A percentile compares a stretch with the other conserved stretches of the same genome.
These are phyloP conservation scores for Fusarium zealandicum DNA, from an alignment of 2,329 filamentous ascomycete genomes.

Conservation along the genomic window DNA sequence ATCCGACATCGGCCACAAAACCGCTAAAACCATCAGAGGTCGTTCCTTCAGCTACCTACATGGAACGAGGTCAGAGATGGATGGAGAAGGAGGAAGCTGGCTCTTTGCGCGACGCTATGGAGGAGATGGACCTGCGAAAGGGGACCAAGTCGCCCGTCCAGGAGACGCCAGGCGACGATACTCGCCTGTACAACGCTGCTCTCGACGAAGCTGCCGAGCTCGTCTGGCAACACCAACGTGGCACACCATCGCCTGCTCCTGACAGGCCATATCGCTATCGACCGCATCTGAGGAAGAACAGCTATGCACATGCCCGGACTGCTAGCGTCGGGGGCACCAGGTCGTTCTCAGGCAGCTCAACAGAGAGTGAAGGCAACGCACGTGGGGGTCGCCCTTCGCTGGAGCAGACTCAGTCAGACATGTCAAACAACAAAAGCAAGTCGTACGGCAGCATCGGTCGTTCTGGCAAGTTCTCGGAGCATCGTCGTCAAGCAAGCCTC, in stretches of 20 bases:
- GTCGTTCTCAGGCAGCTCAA: conserved; percentile 61
- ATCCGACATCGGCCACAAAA: conserved; percentile 51
- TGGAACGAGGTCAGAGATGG: conserved; percentile 77
- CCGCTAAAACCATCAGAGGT: conserved; percentile 66
- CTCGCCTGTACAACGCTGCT: conserved; percentile 73
- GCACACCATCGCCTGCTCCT: conserved; percentile 59
- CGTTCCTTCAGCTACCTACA: conserved; percentile 72
- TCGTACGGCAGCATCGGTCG: conserved; percentile 52
- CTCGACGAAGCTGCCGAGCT: conserved; percentile 80
- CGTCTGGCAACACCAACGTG: conserved; percentile 78
- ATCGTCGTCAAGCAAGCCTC: conserved; percentile 68
- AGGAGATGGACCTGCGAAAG: conserved; percentile 70
- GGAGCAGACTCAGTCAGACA: conserved; percentile 31
- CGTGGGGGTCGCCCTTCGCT: conserved; percentile 42
- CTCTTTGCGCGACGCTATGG: conserved; percentile 74
- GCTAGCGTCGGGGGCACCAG: conserved; percentile 61
- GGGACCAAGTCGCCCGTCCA: conserved; percentile 38
- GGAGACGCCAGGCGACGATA: conserved; percentile 57
- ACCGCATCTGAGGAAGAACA: conserved; percentile 72
- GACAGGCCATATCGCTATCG: conserved; percentile 72
- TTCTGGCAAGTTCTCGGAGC: conserved; percentile 47
- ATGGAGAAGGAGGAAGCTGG: conserved; percentile 81
- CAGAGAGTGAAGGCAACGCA: conserved; percentile 54
- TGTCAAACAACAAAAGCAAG: conserved; percentile 44
- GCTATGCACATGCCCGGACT: conserved; percentile 72